Percentiles rank a stretch among this genome's conserved stretches.
Conservation (phyloP, 495 filamentous ascomycete genomes). For the Bombardia bombarda region DNA sequence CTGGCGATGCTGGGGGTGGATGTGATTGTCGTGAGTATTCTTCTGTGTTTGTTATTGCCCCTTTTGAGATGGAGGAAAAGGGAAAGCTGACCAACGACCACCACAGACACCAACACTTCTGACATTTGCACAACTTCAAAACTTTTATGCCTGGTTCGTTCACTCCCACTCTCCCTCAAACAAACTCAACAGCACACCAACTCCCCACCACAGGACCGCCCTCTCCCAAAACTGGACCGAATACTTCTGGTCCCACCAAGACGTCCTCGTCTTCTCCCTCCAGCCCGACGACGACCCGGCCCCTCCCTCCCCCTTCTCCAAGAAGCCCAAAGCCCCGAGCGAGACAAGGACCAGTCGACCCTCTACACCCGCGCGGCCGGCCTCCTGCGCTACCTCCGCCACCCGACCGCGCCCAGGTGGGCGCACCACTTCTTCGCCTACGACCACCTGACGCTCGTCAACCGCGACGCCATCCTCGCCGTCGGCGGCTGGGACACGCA, state of each 20-base stretch:
- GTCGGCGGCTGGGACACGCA: constrained; percentile 54
- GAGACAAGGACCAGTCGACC: constrained; percentile 22
- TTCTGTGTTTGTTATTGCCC: not conserved
- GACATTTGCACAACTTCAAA: constrained; percentile 55
- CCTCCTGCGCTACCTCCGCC: constrained; percentile 26
- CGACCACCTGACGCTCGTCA: constrained; percentile 50
- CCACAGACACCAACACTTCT: constrained; percentile 46
- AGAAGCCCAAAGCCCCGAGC: not conserved
- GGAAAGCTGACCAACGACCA: not conserved
- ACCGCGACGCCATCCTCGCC: constrained; percentile 40
- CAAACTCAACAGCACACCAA: not conserved
- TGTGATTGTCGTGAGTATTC: constrained; percentile 26
- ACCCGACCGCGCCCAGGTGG: constrained; percentile 30
- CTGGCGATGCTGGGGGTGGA: constrained; percentile 46
- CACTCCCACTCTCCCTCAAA: not conserved
- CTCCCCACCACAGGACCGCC: constrained; percentile 25
- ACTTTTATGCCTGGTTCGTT: constrained; percentile 40
- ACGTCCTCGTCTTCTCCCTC: constrained; percentile 44
- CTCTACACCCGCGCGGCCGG: constrained; percentile 42
- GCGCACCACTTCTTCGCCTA: constrained; percentile 49
- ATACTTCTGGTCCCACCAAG: constrained; percentile 57
- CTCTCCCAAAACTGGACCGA: constrained; percentile 38
- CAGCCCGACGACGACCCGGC: constrained; percentile 1
- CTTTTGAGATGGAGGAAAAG: not conserved
- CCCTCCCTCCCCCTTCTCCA: not conserved